Evolutionary conservation across 106 monocot genomes (phyloP).

Genomic region (Dioscorea dumetorum): DNA sequence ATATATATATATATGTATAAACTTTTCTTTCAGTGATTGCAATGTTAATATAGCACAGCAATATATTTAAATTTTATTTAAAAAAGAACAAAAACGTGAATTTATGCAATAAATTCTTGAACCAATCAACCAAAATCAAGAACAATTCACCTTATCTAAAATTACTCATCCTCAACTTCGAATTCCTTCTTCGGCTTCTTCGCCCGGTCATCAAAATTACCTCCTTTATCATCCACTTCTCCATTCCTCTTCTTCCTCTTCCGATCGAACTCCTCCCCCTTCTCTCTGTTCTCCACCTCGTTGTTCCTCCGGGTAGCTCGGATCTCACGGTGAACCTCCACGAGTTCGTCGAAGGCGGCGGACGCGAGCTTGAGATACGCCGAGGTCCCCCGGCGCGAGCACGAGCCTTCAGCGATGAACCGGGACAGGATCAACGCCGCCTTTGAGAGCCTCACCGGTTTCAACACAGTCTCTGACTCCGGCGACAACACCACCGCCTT

Average conservation of each 20-base stretch:
- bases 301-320: background rate
- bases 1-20: no score
- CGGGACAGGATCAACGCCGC: constrained; percentile 27
- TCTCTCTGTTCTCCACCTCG: background rate
- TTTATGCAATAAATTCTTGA: no score
- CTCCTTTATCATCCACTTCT: background rate
- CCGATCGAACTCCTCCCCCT: background rate
- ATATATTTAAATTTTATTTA: no score
- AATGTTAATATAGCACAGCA: no score
- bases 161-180: no score
- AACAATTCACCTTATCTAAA: no score
- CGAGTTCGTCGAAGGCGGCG: constrained; percentile 38
- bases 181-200: background rate
- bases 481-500: constrained; percentile 20
- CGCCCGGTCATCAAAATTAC: background rate
- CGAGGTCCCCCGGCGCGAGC: constrained; percentile 21
- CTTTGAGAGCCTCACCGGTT: constrained; percentile 28
- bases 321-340: constrained; percentile 19
- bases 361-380: constrained; percentile 33
- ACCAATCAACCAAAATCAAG: no score
- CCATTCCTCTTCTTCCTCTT: background rate
- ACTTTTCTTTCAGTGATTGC: no score
- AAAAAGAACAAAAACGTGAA: no score
- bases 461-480: constrained; percentile 24
- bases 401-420: constrained; percentile 26